These are phyloP conservation scores for Climacium dendroides DNA, from an alignment of 225 moss, liverwort and hornwort species.

Conservation along the genomic window DNA sequence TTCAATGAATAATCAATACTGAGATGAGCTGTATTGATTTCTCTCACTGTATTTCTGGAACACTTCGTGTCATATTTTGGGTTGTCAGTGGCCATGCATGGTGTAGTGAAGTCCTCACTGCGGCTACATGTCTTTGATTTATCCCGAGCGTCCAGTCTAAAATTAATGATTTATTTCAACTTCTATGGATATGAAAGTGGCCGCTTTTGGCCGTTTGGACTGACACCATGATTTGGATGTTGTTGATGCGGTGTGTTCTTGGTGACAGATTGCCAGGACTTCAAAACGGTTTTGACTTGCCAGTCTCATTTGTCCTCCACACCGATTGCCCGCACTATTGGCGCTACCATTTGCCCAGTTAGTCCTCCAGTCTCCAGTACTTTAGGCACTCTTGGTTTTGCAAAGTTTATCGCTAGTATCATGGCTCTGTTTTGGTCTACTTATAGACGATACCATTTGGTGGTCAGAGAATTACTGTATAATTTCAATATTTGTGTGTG, in stretches of 20 bases:
- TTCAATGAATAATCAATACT: not conserved
- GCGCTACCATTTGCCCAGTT: constrained; percentile 83
- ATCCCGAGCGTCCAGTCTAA: not conserved
- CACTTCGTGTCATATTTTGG: not conserved
- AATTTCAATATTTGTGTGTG: not conserved
- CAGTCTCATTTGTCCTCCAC: constrained; percentile 63
- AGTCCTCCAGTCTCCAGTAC: not conserved
- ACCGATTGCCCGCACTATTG: constrained; percentile 98
- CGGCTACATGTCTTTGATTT: not conserved
- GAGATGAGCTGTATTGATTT: not conserved
- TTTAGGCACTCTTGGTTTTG: not conserved
- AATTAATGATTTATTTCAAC: not conserved
- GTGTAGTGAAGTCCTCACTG: not conserved
- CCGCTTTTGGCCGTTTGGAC: not conserved
- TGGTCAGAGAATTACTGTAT: not conserved
- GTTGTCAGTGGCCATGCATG: not conserved
- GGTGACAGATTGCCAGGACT: constrained; percentile 54
- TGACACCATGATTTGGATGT: not conserved
- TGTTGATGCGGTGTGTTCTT: not conserved
- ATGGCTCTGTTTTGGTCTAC: not conserved
- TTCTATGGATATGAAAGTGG: not conserved
- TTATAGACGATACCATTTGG: not conserved
- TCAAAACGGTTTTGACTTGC: constrained; percentile 81
- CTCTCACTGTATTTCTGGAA: not conserved
- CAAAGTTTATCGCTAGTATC: not conserved